A percentile compares a stretch with the other conserved stretches of the same genome.
These are phyloP conservation scores for Keithomyces neogunnii DNA, from an alignment of 2,329 filamentous ascomycete species.

Conservation along the genomic window DNA sequence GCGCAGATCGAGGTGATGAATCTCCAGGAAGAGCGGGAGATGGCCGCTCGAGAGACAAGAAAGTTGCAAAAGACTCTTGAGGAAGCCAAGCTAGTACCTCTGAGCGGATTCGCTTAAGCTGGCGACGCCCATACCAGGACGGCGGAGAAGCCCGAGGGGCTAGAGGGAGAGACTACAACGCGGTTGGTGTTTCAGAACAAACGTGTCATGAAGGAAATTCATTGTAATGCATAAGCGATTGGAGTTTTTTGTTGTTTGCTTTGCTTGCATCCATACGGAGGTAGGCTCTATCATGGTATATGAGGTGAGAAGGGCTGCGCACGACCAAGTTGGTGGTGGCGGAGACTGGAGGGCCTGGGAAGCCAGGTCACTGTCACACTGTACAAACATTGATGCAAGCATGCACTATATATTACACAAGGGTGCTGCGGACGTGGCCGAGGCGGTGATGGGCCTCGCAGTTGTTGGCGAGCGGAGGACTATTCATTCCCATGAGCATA, in stretches of 20 bases:
- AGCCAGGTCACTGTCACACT: neutral
- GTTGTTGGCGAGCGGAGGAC: neutral
- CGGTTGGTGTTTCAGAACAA: neutral
- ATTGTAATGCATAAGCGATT: constrained; percentile 27
- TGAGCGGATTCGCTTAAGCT: constrained; percentile 11
- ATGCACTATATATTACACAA: neutral
- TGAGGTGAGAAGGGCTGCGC: neutral
- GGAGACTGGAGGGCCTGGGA: neutral
- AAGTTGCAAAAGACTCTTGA: constrained; percentile 59
- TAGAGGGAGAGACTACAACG: too few species aligned
- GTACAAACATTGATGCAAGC: neutral
- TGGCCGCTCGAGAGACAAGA: constrained; percentile 63
- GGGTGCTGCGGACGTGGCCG: neutral
- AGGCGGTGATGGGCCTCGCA: neutral
- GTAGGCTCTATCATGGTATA: constrained; percentile 6
- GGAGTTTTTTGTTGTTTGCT: constrained; percentile 24
- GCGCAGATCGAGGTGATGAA: constrained; percentile 79
- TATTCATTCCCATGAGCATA: neutral
- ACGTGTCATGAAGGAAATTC: constrained; percentile 1
- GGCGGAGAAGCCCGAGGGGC: neutral
- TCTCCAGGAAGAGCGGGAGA: constrained; percentile 66
- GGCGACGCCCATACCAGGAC: neutral
- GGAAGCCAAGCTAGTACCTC: constrained; percentile 49
- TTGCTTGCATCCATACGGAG: constrained; percentile 13
- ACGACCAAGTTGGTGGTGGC: neutral